phyloP scores from a whole-genome alignment of 768 basidiomycete genomes.

The Tricholoma furcatifolium region DNA sequence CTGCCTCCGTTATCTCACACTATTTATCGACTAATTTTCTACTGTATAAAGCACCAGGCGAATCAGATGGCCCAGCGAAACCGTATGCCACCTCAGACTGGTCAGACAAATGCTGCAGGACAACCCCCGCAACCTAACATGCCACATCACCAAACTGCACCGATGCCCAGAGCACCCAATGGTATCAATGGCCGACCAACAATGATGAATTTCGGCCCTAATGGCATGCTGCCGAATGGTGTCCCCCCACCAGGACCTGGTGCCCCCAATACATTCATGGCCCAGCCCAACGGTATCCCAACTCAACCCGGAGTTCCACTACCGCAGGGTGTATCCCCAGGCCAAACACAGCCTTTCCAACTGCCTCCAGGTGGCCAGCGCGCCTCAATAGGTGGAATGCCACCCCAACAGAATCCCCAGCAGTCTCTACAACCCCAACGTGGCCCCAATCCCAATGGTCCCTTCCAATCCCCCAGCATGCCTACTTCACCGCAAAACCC shows the following conservation, averaged over 20 bases:
- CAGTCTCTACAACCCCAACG: slow-evolving; percentile 34
- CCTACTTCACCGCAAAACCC: slow-evolving; percentile 55
- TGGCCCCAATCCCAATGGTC: slow-evolving; percentile 47
- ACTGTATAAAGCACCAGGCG: slow-evolving; percentile 22
- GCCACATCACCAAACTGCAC: slow-evolving; percentile 25
- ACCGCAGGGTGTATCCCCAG: slow-evolving; percentile 22
- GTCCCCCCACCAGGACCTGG: slow-evolving; percentile 19
- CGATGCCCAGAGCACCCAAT: slow-evolving; percentile 20
- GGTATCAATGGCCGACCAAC: slow-evolving; percentile 19
- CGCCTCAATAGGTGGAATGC: slow-evolving; percentile 20
- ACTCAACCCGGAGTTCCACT: slow-evolving; percentile 22
- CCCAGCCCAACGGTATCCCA: slow-evolving; percentile 24
- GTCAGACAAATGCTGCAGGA: slow-evolving; percentile 21
- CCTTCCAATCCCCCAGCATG: slow-evolving; percentile 67
- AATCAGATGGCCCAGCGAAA: slow-evolving; percentile 32
- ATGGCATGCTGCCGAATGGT: slow-evolving; percentile 28
- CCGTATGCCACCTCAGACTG: slow-evolving; percentile 21
- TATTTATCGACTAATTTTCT: slow-evolving; percentile 10
- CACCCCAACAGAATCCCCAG: slow-evolving; percentile 16
- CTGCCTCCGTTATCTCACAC: slow-evolving; percentile 14
- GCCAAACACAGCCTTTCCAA: slow-evolving; percentile 29
- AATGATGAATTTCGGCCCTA: slow-evolving; percentile 22
- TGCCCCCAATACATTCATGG: slow-evolving; percentile 17
- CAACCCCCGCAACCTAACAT: slow-evolving; percentile 22
- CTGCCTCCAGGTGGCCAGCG: slow-evolving; percentile 15